Percentiles rank a stretch among this genome's conserved stretches.
Conservation (phyloP, 306 rosid genomes). For the Cucurbita argyrosperma region DNA sequence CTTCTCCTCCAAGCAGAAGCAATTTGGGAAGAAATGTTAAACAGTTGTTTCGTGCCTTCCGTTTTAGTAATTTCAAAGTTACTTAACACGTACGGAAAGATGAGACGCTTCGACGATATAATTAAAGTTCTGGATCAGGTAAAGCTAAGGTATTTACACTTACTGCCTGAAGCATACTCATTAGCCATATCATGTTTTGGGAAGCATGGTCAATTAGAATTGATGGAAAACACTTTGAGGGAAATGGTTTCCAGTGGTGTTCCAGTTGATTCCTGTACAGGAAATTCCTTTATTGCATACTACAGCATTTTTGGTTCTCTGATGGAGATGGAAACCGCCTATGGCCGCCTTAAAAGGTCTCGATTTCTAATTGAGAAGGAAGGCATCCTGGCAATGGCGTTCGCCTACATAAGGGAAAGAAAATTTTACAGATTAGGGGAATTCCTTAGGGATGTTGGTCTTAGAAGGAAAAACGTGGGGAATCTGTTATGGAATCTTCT, state of each 20-base stretch:
- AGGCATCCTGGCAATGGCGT: slow-evolving; percentile 52
- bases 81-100: slow-evolving; percentile 34
- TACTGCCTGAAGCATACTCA: slow-evolving; percentile 44
- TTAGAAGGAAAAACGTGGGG: slow-evolving; percentile 59
- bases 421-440: slow-evolving; percentile 58
- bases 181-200: slow-evolving; percentile 70
- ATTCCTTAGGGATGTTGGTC: slow-evolving; percentile 63
- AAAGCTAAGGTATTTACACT: slow-evolving; percentile 23
- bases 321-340: slow-evolving; percentile 58
- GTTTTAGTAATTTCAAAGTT: slow-evolving; percentile 30
- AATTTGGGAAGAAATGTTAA: slow-evolving; percentile 44
- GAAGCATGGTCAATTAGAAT: slow-evolving; percentile 46
- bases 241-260: slow-evolving; percentile 56
- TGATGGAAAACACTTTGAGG: slow-evolving; percentile 55
- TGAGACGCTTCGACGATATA: slow-evolving; percentile 20
- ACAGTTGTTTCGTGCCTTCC: slow-evolving; percentile 41
- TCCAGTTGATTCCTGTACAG: slow-evolving; percentile 29
- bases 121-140: slow-evolving; percentile 23
- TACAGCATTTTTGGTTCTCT: slow-evolving; percentile 53
- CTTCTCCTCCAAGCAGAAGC: slow-evolving; percentile 30
- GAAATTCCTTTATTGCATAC: slow-evolving; percentile 39
- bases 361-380: slow-evolving; percentile 46
- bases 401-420: slow-evolving; percentile 35
- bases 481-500: slow-evolving; percentile 75
- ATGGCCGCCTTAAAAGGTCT: slow-evolving; percentile 49